phyloP scores from a whole-genome alignment of 768 basidiomycete species.

The Lactarius hengduanensis region DNA sequence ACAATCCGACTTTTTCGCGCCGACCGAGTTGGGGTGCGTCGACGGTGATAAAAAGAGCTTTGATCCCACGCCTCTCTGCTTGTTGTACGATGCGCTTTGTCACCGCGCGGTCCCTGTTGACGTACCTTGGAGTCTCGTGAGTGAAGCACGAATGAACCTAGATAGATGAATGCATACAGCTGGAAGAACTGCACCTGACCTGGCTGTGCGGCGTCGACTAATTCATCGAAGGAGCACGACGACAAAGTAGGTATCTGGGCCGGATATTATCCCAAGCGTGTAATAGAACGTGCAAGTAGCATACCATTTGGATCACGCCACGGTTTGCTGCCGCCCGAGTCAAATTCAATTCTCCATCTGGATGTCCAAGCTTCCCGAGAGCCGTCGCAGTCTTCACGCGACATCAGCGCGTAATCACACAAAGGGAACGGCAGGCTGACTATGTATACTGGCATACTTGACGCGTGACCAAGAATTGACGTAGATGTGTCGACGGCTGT shows the following conservation, averaged over 20 bases:
- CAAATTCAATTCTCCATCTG: slow-evolving; percentile 89
- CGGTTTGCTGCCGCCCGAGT: slow-evolving; percentile 86
- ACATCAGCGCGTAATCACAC: neutral
- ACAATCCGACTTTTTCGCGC: slow-evolving; percentile 64
- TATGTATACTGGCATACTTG: slow-evolving; percentile 80
- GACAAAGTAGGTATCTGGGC: slow-evolving; percentile 89
- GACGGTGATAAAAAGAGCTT: slow-evolving; percentile 94
- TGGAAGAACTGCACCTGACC: slow-evolving; percentile 86
- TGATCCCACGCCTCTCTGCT: slow-evolving; percentile 87
- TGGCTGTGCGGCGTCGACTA: slow-evolving; percentile 80
- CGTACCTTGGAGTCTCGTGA: slow-evolving; percentile 53
- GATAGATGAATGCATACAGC: slow-evolving; percentile 46
- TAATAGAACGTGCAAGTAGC: neutral
- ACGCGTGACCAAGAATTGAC: slow-evolving; percentile 70
- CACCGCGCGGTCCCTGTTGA: slow-evolving; percentile 85
- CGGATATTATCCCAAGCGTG: neutral
- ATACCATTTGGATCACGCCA: slow-evolving; percentile 71
- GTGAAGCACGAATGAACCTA: slow-evolving; percentile 3
- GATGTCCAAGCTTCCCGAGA: slow-evolving; percentile 92
- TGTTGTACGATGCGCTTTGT: slow-evolving; percentile 87
- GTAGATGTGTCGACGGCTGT: slow-evolving; percentile 85
- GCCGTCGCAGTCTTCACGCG: slow-evolving; percentile 68
- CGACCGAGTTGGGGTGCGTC: slow-evolving; percentile 96
- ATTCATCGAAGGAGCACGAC: slow-evolving; percentile 94
- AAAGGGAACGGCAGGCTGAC: slow-evolving; percentile 39